A percentile compares a stretch with the other conserved stretches of the same genome.
Conservation (phyloP, 441 rosid species). For the Eruca vesicaria region DNA sequence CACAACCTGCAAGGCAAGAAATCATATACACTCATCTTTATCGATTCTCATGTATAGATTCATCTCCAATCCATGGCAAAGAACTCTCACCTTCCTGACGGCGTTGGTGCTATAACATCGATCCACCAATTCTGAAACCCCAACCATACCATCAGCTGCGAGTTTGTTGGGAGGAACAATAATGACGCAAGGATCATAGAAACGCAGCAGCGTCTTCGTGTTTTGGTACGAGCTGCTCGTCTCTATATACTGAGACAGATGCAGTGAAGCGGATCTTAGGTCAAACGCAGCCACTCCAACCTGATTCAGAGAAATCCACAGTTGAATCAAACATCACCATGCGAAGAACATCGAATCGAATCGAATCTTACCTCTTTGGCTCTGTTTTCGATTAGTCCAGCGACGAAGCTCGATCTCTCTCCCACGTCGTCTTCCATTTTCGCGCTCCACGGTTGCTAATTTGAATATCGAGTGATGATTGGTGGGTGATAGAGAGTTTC, state of each 20-base stretch:
- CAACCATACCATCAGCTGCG: constrained; percentile 92
- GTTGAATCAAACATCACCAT: constrained; percentile 6
- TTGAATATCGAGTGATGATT: no score
- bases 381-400: no score
- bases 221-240: constrained; percentile 96
- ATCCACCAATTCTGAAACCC: constrained; percentile 82
- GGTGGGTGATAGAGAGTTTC: no score
- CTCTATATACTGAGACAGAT: constrained; percentile 96
- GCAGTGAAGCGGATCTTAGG: constrained; percentile 84
- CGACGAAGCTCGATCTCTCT: no score
- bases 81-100: constrained; percentile 64
- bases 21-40: constrained; percentile 9
- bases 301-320: constrained; percentile 38
- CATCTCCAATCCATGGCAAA: constrained; percentile 4
- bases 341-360: neutral
- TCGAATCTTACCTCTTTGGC: constrained; percentile 7
- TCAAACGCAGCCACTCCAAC: constrained; percentile 98
- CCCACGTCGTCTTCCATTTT: no score
- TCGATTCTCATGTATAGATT: neutral
- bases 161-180: constrained; percentile 85
- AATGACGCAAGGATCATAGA: constrained; percentile 81
- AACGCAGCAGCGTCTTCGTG: constrained; percentile 81
- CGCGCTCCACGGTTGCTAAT: no score
- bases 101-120: constrained; percentile 60
- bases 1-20: constrained; percentile 57